Evolutionary conservation across 2,329 filamentous ascomycete genomes (phyloP), one percentile per base, ranked within the genome.

Genomic region (Talaromyces rugulosus): DNA sequence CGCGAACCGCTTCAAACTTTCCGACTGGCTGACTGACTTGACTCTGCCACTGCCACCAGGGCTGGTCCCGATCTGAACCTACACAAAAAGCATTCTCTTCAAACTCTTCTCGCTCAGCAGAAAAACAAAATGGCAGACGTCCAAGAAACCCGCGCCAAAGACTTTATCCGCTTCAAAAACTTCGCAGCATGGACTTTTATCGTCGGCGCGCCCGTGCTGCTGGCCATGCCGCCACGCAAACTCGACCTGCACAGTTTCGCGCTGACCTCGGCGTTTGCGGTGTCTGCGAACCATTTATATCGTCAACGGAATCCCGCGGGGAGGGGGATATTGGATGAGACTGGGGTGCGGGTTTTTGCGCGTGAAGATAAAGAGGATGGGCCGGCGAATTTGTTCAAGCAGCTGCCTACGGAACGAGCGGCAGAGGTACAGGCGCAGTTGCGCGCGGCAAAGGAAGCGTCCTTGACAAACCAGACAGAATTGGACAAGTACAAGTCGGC

Each of bases 91-190:
- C 23, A 23, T 2, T 23, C 23, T 23, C 23, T 8, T 2, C 6
- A 9, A 9, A 33, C 12, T 40, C 14, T 40, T 5, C 14, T 40
- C 2, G 31, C 8, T 7, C 8, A 9, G 11, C 11, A 47, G 23
- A 11, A 47, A 3, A 11, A 3, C 7, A 18, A 27, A 14, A 47
- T 47, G 44, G 4, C 44, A 8, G 44, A 47, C 18, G 30, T 55
- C 2, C 34, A 65, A 27, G 60, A 59, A 55, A 57, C 59, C 53
- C 72, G 75, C 57, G 68, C 70, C 63, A 72, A 70, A 57, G 76
- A 78, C 65, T 79, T 73, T 66, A 56, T 72, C 42, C 72, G 69
- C 60, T 77, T 78, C 71, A 79, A 78, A 63, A 70, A 70, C 64
- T 75, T 75, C 64, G 69, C 76, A 30, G 74, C 76, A n/a, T 65